Evolutionary conservation across 2,329 filamentous ascomycete genomes (phyloP).

Genomic region (Botrytis byssoidea): DNA sequence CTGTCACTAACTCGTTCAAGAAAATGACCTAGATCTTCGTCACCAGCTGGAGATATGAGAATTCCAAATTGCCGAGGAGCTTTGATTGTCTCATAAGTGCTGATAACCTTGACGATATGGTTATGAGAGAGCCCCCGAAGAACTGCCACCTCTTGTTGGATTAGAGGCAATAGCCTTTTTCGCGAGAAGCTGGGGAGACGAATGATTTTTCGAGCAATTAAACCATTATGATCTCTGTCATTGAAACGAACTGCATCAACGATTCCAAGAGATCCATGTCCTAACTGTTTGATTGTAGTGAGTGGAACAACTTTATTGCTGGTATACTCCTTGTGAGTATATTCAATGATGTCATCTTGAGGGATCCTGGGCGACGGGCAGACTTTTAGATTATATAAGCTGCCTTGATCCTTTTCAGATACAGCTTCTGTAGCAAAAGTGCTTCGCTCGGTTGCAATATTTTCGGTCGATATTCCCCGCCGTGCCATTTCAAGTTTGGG

Average conservation of each 20-base stretch:
- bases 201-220: conserved; percentile 26
- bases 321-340: conserved; percentile 22
- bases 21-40: conserved; percentile 27
- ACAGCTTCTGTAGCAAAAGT: neutral
- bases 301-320: conserved; percentile 23
- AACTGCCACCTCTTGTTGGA: conserved; percentile 26
- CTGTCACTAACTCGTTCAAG: conserved; percentile 26
- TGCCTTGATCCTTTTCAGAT: neutral
- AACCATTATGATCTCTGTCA: neutral
- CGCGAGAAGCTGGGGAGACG: conserved; percentile 23
- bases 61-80: conserved; percentile 26
- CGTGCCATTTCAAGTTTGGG: neutral
- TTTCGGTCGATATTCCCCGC: neutral
- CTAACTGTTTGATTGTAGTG: conserved; percentile 24
- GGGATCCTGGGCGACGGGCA: neutral
- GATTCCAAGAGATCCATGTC: conserved; percentile 26
- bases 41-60: conserved; percentile 25
- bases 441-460: neutral
- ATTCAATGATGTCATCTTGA: neutral
- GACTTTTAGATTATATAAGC: neutral
- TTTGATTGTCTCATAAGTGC: conserved; percentile 26
- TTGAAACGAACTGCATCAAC: conserved; percentile 24
- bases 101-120: conserved; percentile 26
- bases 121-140: conserved; percentile 23
- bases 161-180: conserved; percentile 24